Base-by-base conservation (phyloP, 768 basidiomycete genomes). In the Trametes cingulata region DNA sequence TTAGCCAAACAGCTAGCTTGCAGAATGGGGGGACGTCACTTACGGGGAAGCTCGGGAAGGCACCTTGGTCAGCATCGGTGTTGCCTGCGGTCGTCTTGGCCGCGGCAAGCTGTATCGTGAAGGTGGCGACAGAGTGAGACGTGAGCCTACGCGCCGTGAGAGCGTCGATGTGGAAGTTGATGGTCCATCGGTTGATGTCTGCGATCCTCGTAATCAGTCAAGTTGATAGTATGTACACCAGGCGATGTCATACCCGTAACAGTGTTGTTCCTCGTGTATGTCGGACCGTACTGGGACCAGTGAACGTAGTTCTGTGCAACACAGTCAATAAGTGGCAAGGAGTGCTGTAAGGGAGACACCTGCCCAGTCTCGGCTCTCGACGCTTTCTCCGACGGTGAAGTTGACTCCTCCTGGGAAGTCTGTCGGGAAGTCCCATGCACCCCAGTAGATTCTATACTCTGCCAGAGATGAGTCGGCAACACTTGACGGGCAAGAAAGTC, bases 391-490 rank as follows among this genome's bases (percentile, higher is more conserved):
- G 43, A 72, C 53, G 0, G 71, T 72, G 43, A 71, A 72, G 54
- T 72, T 72, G 1, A 71, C 71, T 22, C 71, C 71, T 2, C 56
- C 55, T 2, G 71, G 71, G 51, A 72, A 72, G 35, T 72, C 66
- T 8, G 60, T 67, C 13, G 67, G 67, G 53, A 69, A 72, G 49
- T 71, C 68, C 67, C 68, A 72, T 8, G 71, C 68, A n/a, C 71
- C 71, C 68, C 69, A 72, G 61, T 51, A 65, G 14, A 62, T 65
- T 3, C 52, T 53, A n/a, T 61, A 68, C 63, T 65, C 62, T 67
- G 62, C 59, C 5, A 53, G 52, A 29, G 19, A 39, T 27, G 12
- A 27, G 3, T n/a, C 7, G 14, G 25, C 15, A 45, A 50, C 12
- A 24, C 2, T 24, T 1, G 3, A 19, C 8, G 25, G 19, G 13